Conservation (phyloP, 352 stramenopile genomes). For the Phytophthora quininea region DNA sequence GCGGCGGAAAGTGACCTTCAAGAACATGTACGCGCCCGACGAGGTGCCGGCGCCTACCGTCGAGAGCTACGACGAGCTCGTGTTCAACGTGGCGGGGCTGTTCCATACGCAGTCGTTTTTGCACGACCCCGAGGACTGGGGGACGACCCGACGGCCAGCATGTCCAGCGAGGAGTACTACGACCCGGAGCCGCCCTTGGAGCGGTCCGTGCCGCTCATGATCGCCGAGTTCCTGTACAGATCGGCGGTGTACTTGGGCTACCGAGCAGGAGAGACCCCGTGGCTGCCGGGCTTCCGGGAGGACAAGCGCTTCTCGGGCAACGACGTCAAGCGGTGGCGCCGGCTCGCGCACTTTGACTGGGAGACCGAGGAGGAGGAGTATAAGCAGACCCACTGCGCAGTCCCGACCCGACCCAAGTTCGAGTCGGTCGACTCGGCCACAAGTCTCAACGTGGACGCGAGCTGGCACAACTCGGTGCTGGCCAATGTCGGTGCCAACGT, state of each 20-base stretch:
- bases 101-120: slow-evolving; percentile 66
- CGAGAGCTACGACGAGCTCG: slow-evolving; percentile 62
- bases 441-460: neutral
- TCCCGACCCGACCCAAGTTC: slow-evolving; percentile 9
- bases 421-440: slow-evolving; percentile 27
- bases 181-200: slow-evolving; percentile 47
- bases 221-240: slow-evolving; percentile 80
- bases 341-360: slow-evolving; percentile 79
- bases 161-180: slow-evolving; percentile 22
- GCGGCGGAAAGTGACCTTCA: slow-evolving; percentile 56
- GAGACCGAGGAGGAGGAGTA: slow-evolving; percentile 53
- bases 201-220: slow-evolving; percentile 77
- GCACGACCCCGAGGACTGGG: slow-evolving; percentile 50
- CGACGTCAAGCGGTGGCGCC: slow-evolving; percentile 78
- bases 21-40: slow-evolving; percentile 48
- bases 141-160: slow-evolving; percentile 31
- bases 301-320: slow-evolving; percentile 76
- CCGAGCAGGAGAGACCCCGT: slow-evolving; percentile 49
- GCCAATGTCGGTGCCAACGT: slow-evolving; percentile 33
- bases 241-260: slow-evolving; percentile 74
- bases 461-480: slow-evolving; percentile 36
- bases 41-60: slow-evolving; percentile 40
- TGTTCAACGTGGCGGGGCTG: slow-evolving; percentile 60
- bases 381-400: slow-evolving; percentile 24
- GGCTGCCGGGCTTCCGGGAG: slow-evolving; percentile 68